A percentile compares a stretch with the other conserved stretches of the same genome.
These are phyloP conservation scores for Entomortierella lignicola DNA, from an alignment of 192 early-diverging fungal genomes.

Conservation along the genomic window DNA sequence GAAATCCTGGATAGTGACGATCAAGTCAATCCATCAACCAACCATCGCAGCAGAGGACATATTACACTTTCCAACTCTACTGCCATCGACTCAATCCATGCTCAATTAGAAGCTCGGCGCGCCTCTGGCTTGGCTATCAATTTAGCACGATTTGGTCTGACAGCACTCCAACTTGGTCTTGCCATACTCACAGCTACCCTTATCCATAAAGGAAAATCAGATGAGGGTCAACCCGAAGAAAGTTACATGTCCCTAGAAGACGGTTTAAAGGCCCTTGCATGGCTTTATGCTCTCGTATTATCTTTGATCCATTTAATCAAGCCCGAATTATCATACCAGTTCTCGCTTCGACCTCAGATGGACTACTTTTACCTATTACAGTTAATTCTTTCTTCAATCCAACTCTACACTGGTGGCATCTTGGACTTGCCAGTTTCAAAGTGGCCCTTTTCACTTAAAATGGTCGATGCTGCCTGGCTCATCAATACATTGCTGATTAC, in stretches of 20 bases:
- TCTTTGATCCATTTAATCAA: constrained; percentile 20
- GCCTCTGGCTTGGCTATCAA: constrained; percentile 14
- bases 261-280: not conserved
- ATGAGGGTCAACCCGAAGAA: not conserved
- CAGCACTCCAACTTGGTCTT: constrained; percentile 25
- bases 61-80: not conserved
- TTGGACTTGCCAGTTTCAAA: constrained; percentile 17
- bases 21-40: not conserved
- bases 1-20: constrained; percentile 8
- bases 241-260: not conserved
- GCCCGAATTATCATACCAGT: constrained; percentile 12
- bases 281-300: constrained; percentile 27
- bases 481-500: constrained; percentile 6
- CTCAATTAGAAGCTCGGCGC: constrained; percentile 19
- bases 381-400: constrained; percentile 8
- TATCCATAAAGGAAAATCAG: not conserved
- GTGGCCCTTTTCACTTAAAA: constrained; percentile 26
- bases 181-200: constrained; percentile 7
- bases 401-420: constrained; percentile 3
- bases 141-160: constrained; percentile 20
- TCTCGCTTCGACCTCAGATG: constrained; percentile 37
- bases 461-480: constrained; percentile 17
- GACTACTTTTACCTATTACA: constrained; percentile 25
- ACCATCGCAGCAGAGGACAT: not conserved
- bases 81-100: constrained; percentile 9